Percentiles rank a stretch among this genome's conserved stretches.
Evolutionary conservation across 2,329 filamentous ascomycete genomes (phyloP).

Genomic region (Pezicula neosporulosa): DNA sequence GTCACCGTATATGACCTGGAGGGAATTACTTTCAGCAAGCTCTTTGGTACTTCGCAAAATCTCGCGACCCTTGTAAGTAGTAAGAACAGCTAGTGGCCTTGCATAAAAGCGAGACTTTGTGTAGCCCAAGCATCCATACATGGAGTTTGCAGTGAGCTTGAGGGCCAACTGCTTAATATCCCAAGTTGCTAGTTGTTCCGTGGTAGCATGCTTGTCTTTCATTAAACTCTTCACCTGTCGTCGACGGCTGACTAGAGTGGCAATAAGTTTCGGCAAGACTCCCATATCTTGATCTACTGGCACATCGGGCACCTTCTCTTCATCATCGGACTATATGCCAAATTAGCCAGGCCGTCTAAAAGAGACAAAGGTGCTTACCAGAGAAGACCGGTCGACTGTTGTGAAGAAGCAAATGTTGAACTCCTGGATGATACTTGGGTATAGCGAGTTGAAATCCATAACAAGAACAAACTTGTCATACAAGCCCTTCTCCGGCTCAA

Average conservation of each 20-base stretch:
- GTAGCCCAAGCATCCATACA: constrained; percentile 98
- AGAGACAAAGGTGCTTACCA: constrained; percentile 48
- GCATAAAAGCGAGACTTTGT: constrained; percentile 97
- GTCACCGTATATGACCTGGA: constrained; percentile 97
- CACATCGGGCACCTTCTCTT: constrained; percentile 86
- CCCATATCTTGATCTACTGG: constrained; percentile 76
- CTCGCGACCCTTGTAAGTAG: constrained; percentile 95
- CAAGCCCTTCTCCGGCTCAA: constrained; percentile 94
- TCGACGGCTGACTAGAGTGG: constrained; percentile 83
- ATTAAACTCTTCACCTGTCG: constrained; percentile 93
- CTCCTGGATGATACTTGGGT: constrained; percentile 99
- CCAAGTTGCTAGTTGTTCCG: constrained; percentile 88
- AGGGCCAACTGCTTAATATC: constrained; percentile 96
- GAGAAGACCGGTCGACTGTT: constrained; percentile 75
- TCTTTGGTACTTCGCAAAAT: constrained; percentile 96
- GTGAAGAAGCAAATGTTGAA: constrained; percentile 99
- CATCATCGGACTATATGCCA: constrained; percentile 60
- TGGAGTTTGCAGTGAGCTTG: constrained; percentile 97
- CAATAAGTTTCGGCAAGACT: constrained; percentile 85
- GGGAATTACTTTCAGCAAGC: constrained; percentile 82
- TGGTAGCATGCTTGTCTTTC: constrained; percentile 86
- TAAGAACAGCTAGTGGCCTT: constrained; percentile 89
- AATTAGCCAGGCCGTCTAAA: constrained; percentile 9
- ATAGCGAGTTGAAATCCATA: constrained; percentile 99
- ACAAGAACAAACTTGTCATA: constrained; percentile 98